These are phyloP conservation scores for Wickerhamomyces chambardii DNA, from an alignment of 805 yeast species.

Conservation along the genomic window DNA sequence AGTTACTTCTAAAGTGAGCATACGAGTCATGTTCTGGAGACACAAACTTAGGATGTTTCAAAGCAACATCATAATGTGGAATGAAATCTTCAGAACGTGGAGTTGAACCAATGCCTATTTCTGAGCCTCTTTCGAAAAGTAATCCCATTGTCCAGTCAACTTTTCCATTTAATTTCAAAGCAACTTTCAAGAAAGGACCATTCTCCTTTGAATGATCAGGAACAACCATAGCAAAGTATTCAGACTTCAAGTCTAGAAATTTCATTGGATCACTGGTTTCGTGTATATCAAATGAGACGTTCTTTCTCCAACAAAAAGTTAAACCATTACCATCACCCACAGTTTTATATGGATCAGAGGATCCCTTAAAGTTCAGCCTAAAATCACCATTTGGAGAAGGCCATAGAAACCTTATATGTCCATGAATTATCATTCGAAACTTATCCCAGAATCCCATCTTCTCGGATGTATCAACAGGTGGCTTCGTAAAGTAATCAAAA, in stretches of 20 bases:
- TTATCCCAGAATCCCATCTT: slow-evolving; percentile 72
- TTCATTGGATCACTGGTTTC: slow-evolving; percentile 39
- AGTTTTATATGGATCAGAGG: slow-evolving; percentile 47
- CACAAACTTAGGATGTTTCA: slow-evolving; percentile 47
- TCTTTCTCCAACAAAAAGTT: slow-evolving; percentile 55
- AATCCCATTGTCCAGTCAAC: slow-evolving; percentile 78
- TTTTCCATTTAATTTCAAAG: slow-evolving; percentile 54
- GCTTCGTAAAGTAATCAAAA: slow-evolving; percentile 60
- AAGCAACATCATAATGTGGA: slow-evolving; percentile 56
- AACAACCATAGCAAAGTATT: slow-evolving; percentile 36
- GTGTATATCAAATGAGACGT: slow-evolving; percentile 41
- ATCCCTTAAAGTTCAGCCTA: slow-evolving; percentile 56
- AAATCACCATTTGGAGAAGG: slow-evolving; percentile 36
- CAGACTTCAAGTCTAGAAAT: slow-evolving; percentile 43
- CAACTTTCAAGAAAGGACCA: slow-evolving; percentile 29
- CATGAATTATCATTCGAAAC: slow-evolving; percentile 44
- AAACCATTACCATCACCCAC: slow-evolving; percentile 54
- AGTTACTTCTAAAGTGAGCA: slow-evolving; percentile 50
- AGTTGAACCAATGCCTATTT: slow-evolving; percentile 23
- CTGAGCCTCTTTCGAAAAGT: slow-evolving; percentile 55
- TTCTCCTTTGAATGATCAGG: slow-evolving; percentile 17
- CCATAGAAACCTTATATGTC: slow-evolving; percentile 38
- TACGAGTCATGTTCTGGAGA: slow-evolving; percentile 50
- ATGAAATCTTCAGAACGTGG: slow-evolving; percentile 38
- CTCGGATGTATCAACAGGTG: slow-evolving; percentile 56